Evolutionary conservation across 345 rosid genomes (phyloP), one percentile per base, ranked within the genome.

Genomic region (Eucalyptus erythrocorys): DNA sequence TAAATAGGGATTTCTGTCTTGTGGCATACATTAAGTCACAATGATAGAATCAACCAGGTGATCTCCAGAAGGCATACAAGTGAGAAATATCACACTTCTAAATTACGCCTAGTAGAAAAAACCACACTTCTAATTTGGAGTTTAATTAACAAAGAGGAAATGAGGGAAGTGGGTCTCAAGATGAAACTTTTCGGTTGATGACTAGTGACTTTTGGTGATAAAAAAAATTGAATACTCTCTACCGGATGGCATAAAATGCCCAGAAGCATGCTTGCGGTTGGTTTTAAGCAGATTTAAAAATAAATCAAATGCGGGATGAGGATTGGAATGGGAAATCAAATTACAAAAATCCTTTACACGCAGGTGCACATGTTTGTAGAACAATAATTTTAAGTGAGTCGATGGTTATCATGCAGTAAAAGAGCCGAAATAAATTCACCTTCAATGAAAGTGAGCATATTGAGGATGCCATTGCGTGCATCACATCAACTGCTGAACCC

Each of bases 391-490:
- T 32, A 17, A 61, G 48, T 2, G 1, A 71, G 82, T 16, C 13
- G 3, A 37, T 71, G 27, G 27, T 19, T 21, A 71, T 19, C 4
- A 0, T 37, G 49, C 68, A 42, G 50, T 27, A 13, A 45, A 86
- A 57, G 45, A 82, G 32, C 26, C 21, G 2, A 87, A 42, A 48
- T 87, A 80, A 59, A 42, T 82, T 90, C 93, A 97, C 99, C 97
- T 96, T 94, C 12, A 89, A 91, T 68, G 95, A 92, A 43, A 94
- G 90, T 48, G 90, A 93, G 93, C 94, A 97, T 91, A 97, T 92
- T n/a, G 97, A 95, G 86, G 98, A 96, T 59, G 94, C 94, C 98
- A 97, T 95, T 90, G 95, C 96, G 84, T 94, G 97, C 98, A 97
- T 96, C 49, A 92, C 95, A 91, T 96, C 98, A 87, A 95, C 95